These are phyloP conservation scores for Fusarium concolor DNA, from an alignment of 2,329 filamentous ascomycete species.

Conservation along the genomic window DNA sequence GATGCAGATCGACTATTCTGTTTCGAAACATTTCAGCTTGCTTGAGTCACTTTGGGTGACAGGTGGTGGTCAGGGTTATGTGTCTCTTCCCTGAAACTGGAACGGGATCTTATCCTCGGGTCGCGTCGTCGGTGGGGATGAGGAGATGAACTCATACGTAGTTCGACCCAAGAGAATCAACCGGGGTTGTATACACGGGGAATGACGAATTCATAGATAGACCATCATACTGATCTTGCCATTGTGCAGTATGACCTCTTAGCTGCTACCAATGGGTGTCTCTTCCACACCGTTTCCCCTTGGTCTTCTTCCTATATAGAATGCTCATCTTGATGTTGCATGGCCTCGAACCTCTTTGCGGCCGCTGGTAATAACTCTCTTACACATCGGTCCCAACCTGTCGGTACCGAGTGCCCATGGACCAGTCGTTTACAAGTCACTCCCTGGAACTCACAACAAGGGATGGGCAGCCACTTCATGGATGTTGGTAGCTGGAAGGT, in stretches of 20 bases:
- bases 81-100: constrained; percentile 4
- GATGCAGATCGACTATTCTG: constrained; percentile 20
- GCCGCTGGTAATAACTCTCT: constrained; percentile 33
- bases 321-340: constrained; percentile 19
- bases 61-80: neutral
- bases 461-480: constrained; percentile 36
- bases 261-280: neutral
- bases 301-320: constrained; percentile 1
- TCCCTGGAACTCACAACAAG: constrained; percentile 38
- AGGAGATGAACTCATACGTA: constrained; percentile 31
- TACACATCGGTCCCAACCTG: constrained; percentile 43
- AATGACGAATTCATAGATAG: neutral
- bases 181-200: constrained; percentile 1
- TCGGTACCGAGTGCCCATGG: constrained; percentile 40
- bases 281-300: constrained; percentile 18
- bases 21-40: constrained; percentile 5
- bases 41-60: neutral
- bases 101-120: constrained; percentile 6
- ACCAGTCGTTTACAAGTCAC: constrained; percentile 32
- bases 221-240: neutral
- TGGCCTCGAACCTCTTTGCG: constrained; percentile 31
- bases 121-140: constrained; percentile 31
- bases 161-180: constrained; percentile 9
- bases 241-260: neutral
- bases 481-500: constrained; percentile 5